phyloP scores from a whole-genome alignment of 169 alveolate genomes.

The Plasmodium vinckei region DNA sequence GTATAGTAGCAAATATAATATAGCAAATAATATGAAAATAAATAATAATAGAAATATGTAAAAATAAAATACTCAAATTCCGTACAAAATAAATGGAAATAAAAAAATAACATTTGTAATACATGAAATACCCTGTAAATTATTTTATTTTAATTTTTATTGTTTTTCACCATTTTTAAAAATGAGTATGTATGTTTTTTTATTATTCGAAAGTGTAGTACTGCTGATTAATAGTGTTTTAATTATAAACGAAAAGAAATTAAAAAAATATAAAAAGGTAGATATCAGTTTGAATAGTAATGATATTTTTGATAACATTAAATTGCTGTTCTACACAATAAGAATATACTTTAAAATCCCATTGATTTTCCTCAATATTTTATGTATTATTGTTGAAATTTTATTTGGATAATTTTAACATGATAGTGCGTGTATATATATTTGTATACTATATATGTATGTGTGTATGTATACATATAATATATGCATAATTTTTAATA shows the following conservation, averaged over 20 bases:
- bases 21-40: too few species aligned
- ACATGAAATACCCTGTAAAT: too few species aligned
- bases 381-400: conserved; percentile 66
- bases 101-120: too few species aligned
- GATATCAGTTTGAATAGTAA: conserved; percentile 70
- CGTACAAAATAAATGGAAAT: too few species aligned
- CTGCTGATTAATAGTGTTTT: conserved; percentile 75
- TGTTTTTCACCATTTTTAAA: conserved; percentile 9
- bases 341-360: conserved; percentile 75
- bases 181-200: conserved; percentile 75
- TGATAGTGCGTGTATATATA: not conserved
- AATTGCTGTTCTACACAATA: conserved; percentile 68
- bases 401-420: conserved; percentile 54
- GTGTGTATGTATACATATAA: not conserved
- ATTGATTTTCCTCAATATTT: conserved; percentile 56
- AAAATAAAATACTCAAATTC: too few species aligned
- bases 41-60: too few species aligned
- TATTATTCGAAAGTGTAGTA: conserved; percentile 67
- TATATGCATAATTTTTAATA: too few species aligned
- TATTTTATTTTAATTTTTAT: conserved; percentile 3
- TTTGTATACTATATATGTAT: not conserved
- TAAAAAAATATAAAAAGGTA: conserved; percentile 63
- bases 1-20: too few species aligned
- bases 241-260: conserved; percentile 75
- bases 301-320: conserved; percentile 71